Base-by-base conservation (phyloP, 768 basidiomycete genomes). In the Pleurotus tuoliensis region DNA sequence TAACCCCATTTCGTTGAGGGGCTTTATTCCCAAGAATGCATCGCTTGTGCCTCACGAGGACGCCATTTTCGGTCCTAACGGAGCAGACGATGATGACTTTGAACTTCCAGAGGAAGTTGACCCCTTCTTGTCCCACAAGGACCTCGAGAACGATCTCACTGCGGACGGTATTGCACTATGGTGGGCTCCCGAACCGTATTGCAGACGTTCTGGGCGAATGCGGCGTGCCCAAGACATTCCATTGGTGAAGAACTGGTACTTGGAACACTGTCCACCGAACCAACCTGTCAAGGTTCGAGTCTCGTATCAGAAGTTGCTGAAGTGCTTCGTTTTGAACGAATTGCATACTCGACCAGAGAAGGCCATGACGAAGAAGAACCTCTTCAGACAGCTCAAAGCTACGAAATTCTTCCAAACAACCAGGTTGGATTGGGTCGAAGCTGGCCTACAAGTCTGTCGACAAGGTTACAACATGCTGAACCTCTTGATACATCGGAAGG, bases 381-480 rank as follows among this genome's bases (percentile, higher is more conserved):
- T 98, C 49, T 98, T 99, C 82, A 82, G 93, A 44, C 92, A 94
- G 67, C 78, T 94, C 56, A 98, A 98, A 73, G 88, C 92, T n/a
- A 99, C 97, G 57, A 98, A 98, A 73, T 99, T 99, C 76, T 99
- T 99, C 87, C 97, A 98, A 78, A 93, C 92, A 12, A 99, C 97
- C 3, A 92, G 83, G 62, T 74, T 99, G 62, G 97, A 99, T 71
- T 99, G 97, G 97, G 96, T 99, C 38, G 97, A 99, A 71, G 97
- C 96, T 2, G 97, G 97, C 62, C 74, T 99, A 59, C 97, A 99
- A 72, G 96, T 99, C 53, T 98, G 96, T 76, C 79, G 97, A 62
- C 97, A 99, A 69, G 97, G 97, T 40, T 99, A 97, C 76, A 99
- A 98, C 75, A 99, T 99, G 97, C 77, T 99, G 61, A 99, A 99